Base-by-base conservation (phyloP, 228 moss, liverwort and hornwort species). In the Sphagnum magellanicum region DNA sequence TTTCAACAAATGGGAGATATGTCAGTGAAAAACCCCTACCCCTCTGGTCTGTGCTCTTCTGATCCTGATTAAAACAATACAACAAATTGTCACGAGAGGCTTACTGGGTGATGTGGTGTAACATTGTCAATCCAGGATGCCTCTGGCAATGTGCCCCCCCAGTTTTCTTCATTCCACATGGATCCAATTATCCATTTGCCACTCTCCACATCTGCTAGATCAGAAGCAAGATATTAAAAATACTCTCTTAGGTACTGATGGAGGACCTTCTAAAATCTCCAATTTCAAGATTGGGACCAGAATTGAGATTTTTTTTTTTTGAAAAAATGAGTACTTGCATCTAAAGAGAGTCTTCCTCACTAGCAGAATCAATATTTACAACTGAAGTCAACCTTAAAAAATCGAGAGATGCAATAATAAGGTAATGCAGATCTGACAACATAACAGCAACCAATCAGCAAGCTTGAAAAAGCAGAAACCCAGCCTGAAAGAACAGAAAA, bases 131-230 rank as follows among this genome's bases (percentile, higher is more conserved):
- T 92, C 95, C 95, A 92, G 69, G 87, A 84, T 71, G 89, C 82
- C 5, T 73, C 70, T 9, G 95, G 95, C 78, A 92, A 70, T 59
- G 84, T 81, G 70, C 95, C 92, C 68, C 91, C 95, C 95, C 92
- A 95, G 55, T 71, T 79, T 51, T 90, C 80, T 66, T 95, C 74
- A 64, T 92, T 90, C 92, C 95, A 95, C 46, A 80, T 84, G 49
- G 68, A 79, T 72, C 87, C 92, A 14, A 80, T 16, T 16, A 95
- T 75, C 95, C 95, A 95, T 61, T 71, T 76, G 49, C 91, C 87
- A 68, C 82, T 81, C 72, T 82, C 50, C 62, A 83, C 50, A 16
- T 71, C 91, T 91, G 74, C 51, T 57, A 74, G 52, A 47, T 67
- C 66, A 69, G 10, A 16, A 5, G 16, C 68, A 68, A 58, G 52